A percentile compares a stretch with the other conserved stretches of the same genome.
Evolutionary conservation across 305 asterid species (phyloP).

Genomic region (Fraxinus dipetala): DNA sequence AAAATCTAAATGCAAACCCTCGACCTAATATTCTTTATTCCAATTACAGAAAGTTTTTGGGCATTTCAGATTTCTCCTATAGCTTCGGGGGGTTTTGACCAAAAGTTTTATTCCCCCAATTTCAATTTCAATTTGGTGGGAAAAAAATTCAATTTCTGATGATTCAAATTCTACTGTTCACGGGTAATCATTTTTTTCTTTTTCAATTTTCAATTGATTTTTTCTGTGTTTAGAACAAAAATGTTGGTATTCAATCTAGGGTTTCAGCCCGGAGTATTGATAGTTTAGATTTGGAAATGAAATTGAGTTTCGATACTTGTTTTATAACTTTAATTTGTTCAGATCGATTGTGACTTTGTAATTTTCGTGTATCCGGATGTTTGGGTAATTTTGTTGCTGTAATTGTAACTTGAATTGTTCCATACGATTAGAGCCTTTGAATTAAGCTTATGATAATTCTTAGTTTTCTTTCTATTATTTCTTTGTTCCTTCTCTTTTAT

Average conservation of each 20-base stretch:
- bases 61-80: constrained; percentile 23
- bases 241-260: constrained; percentile 12
- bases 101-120: constrained; percentile 26
- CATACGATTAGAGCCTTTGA: background rate
- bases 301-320: background rate
- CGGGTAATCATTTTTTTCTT: constrained; percentile 21
- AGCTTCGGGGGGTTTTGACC: constrained; percentile 29
- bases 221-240: background rate
- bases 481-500: background rate
- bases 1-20: constrained; percentile 20
- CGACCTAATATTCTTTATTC: constrained; percentile 11
- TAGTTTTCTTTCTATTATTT: background rate
- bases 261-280: constrained; percentile 11
- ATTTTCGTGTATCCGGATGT: background rate
- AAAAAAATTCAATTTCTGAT: constrained; percentile 23
- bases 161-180: constrained; percentile 17
- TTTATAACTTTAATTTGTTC: constrained; percentile 10
- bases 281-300: constrained; percentile 4
- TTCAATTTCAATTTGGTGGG: constrained; percentile 33
- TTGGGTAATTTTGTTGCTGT: constrained; percentile 11
- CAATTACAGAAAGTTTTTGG: constrained; percentile 16
- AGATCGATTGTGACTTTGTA: constrained; percentile 29
- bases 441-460: background rate
- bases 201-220: background rate
- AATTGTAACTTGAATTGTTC: background rate